phyloP scores from a whole-genome alignment of 768 basidiomycete genomes.

The Kondoa malvinella region DNA sequence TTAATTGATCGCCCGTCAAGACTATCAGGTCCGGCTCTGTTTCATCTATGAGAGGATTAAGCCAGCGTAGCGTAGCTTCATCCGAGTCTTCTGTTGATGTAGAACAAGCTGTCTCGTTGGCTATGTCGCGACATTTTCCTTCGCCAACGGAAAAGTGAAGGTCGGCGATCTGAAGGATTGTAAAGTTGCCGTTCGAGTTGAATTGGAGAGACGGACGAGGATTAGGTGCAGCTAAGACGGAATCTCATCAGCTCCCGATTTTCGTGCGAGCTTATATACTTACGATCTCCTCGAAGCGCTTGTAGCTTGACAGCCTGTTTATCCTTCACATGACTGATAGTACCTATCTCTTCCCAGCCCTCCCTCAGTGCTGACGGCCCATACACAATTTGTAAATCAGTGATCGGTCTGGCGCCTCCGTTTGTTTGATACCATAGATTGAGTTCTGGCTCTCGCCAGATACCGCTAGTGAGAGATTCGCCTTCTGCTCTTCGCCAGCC shows the following conservation, averaged over 20 bases:
- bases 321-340: background rate
- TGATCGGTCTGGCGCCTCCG: slow-evolving; percentile 45
- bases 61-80: slow-evolving; percentile 54
- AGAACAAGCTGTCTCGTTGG: slow-evolving; percentile 15
- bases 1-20: slow-evolving; percentile 82
- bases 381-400: slow-evolving; percentile 77
- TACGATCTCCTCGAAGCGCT: background rate
- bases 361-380: slow-evolving; percentile 34
- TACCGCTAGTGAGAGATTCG: slow-evolving; percentile 49
- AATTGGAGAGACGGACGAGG: slow-evolving; percentile 55
- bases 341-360: slow-evolving; percentile 2
- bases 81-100: slow-evolving; percentile 40
- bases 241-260: slow-evolving; percentile 12
- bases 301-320: slow-evolving; percentile 13
- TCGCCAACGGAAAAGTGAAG: slow-evolving; percentile 73
- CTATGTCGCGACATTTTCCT: slow-evolving; percentile 53
- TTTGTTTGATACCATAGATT: slow-evolving; percentile 56
- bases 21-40: slow-evolving; percentile 85
- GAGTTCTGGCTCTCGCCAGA: slow-evolving; percentile 41
- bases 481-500: slow-evolving; percentile 47
- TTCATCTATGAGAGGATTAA: slow-evolving; percentile 51
- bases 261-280: slow-evolving; percentile 1
- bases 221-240: background rate
- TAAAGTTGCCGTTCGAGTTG: slow-evolving; percentile 64
- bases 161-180: slow-evolving; percentile 78